Evolutionary conservation across 2,329 filamentous ascomycete species (phyloP), one percentile per base, ranked within the genome.

Genomic region (Drechmeria coniospora): DNA sequence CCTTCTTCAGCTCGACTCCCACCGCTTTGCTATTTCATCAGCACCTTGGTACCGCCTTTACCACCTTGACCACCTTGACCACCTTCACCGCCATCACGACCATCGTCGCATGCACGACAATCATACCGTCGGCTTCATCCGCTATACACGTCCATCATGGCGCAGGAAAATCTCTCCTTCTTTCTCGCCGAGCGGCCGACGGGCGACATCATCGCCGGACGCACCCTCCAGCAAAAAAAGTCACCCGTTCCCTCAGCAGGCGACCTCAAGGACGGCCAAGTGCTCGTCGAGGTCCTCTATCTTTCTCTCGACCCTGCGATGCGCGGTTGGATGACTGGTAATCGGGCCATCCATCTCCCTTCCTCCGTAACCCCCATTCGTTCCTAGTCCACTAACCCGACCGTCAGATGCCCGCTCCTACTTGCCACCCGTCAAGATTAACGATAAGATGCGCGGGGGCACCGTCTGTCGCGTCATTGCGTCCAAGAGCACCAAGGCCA

Each of bases 251-350:
- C 67, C 39, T 53, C 61, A 6, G 55, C 59, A 13, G 51, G 53
- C 18, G 58, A 67, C 34, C 58, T 78, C 23, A 63, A 74, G 46
- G 64, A 73, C 57, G 74, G 74, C 37, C 55, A 81, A 44, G 58
- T 81, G 30, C 60, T 82, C 27, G 50, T 70, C 24, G 64, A 70
- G 47, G 47, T 50, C 1, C 50, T 77, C 33, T 81, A 80, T 43
- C 59, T 80, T 24, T 75, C 71, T 8, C 59, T 82, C 21, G 78
- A 82, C 50, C 77, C 78, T 2, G 75, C 77, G n/a, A 81, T 81
- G 76, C 66, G 78, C 40, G 70, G 70, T 32, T 81, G 74, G 74
- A 51, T 83, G 13, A 76, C 68, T 36, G 63, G 63, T 67, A 38
- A n/a, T n/a, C n/a, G n/a, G 18, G 52, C 43, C 11, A 10, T 22